phyloP scores from a whole-genome alignment of 345 rosid species.

The Eucalyptus sp. region DNA sequence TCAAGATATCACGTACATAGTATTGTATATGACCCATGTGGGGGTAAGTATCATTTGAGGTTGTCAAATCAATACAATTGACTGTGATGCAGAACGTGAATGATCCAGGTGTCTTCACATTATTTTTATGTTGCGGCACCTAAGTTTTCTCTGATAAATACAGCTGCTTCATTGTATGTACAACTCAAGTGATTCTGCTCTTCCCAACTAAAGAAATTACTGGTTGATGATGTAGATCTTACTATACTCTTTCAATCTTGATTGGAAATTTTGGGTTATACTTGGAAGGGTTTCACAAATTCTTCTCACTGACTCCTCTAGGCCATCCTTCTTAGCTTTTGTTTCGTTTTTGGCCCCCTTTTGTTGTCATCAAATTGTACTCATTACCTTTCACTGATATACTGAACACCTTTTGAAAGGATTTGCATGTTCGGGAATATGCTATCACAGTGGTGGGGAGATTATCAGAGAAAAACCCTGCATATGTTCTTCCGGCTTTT shows the following conservation, averaged over 20 bases:
- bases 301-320: neutral
- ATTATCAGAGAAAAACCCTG: constrained; percentile 93
- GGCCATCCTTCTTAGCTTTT: neutral
- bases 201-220: neutral
- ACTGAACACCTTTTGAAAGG: constrained; percentile 21
- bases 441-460: constrained; percentile 94
- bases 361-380: neutral
- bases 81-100: neutral
- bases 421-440: constrained; percentile 87
- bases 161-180: neutral
- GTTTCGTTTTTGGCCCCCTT: neutral
- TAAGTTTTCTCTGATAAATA: neutral
- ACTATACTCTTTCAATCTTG: neutral
- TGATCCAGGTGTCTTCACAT: neutral
- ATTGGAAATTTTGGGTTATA: neutral
- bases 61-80: neutral
- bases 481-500: constrained; percentile 98
- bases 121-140: neutral
- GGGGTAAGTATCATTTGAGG: neutral
- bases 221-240: neutral
- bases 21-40: neutral
- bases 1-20: neutral
- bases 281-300: neutral
- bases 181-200: neutral
- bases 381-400: neutral